Evolutionary conservation across 768 basidiomycete species (phyloP), one percentile per base, ranked within the genome.

Genomic region (Russula sp.): DNA sequence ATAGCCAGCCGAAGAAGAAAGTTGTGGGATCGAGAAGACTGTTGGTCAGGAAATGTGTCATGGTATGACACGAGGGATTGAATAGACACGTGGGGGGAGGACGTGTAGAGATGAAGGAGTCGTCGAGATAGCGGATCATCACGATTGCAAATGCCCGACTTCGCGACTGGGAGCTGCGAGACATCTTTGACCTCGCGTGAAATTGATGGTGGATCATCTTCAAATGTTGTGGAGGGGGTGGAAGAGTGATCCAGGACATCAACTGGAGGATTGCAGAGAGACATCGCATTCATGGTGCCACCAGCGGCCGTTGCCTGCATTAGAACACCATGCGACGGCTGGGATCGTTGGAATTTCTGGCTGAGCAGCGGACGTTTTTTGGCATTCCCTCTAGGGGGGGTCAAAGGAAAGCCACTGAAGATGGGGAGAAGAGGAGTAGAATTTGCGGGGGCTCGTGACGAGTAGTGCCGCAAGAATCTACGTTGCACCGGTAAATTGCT

Each of bases 61-160:
- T 86, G 82, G 66, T 81, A 83, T 56, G 79, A 75, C n/a, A 83
- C 55, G n/a, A 84, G 43, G 79, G 70, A 47, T 69, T 67, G 18
- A 74, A 71, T 14, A 71, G 74, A 34, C 69, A 69, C 8, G 8
- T 54, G 50, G 58, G 67, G 70, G n/a, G 67, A 65, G 25, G 70
- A 71, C 22, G 34, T 55, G 42, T 56, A 64, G 35, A 50, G 32
- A 45, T 48, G 60, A 42, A 29, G 32, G 38, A 64, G 60, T 9
- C 25, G 54, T 46, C 32, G 39, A 42, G 20, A 35, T 16, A 64
- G 25, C 14, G 29, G 8, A 46, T 47, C 13, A 8, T 48, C 41
- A 42, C 45, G 7, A 39, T n/a, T 29, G 20, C 22, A 39, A 25
- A 42, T 14, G 35, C 52, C 48, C 18, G 45, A 16, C 6, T 11